These are phyloP conservation scores for Colletotrichum aenigma DNA, from an alignment of 2,329 filamentous ascomycete species.

Conservation along the genomic window DNA sequence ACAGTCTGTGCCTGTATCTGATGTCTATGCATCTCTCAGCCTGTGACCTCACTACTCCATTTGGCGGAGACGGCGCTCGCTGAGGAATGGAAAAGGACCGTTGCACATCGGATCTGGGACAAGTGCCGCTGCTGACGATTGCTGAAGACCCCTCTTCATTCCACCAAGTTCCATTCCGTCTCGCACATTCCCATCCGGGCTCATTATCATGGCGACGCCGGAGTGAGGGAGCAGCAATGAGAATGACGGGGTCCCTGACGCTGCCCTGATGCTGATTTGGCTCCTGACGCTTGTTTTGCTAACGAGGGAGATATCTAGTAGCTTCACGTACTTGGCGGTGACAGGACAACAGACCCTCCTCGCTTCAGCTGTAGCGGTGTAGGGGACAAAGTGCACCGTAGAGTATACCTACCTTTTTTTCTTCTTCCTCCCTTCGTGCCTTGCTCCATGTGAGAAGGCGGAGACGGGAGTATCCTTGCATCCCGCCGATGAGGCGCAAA, in stretches of 20 bases:
- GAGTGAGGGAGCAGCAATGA: background rate
- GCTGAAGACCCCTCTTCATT: constrained; percentile 1
- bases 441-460: background rate
- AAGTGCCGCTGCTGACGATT: constrained; percentile 11
- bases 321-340: background rate
- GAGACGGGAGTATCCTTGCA: constrained; percentile 2
- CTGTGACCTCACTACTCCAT: background rate
- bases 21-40: background rate
- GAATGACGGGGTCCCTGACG: background rate
- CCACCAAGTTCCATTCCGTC: background rate
- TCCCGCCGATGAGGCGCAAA: background rate
- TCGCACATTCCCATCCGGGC: background rate
- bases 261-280: background rate
- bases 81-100: background rate
- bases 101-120: background rate
- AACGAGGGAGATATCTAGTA: background rate
- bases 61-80: too few species aligned
- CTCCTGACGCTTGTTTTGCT: background rate
- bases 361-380: background rate
- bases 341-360: background rate
- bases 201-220: background rate
- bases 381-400: background rate
- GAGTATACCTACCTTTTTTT: background rate
- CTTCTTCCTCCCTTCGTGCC: too few species aligned
- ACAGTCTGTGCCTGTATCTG: background rate